Conservation (phyloP, 1,139 yeast species). For the Debaryomyces nepalensis region DNA sequence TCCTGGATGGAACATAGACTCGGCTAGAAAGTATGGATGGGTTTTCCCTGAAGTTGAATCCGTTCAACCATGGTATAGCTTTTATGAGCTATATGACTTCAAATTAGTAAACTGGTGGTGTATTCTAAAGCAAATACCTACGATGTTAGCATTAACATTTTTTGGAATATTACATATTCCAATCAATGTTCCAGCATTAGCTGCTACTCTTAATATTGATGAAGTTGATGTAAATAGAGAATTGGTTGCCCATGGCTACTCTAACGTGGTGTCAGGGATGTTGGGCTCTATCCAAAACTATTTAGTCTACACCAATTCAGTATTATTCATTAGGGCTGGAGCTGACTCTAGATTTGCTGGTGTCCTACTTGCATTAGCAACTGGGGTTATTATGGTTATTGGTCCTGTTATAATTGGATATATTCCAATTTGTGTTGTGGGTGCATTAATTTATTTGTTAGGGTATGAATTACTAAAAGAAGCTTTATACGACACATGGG, state of each 20-base stretch:
- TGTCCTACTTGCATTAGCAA: conserved; percentile 78
- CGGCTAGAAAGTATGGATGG: conserved; percentile 80
- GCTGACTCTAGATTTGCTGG: conserved; percentile 92
- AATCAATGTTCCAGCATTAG: conserved; percentile 94
- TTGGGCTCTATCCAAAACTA: conserved; percentile 92
- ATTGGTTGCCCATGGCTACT: conserved; percentile 90
- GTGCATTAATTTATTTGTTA: conserved; percentile 82
- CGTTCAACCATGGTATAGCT: conserved; percentile 85
- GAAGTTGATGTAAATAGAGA: conserved; percentile 91
- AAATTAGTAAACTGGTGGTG: conserved; percentile 73
- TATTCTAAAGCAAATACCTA: conserved; percentile 73
- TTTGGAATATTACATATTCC: conserved; percentile 97
- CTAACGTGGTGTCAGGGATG: conserved; percentile 85
- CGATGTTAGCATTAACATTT: conserved; percentile 93
- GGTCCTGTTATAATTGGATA: conserved; percentile 94
- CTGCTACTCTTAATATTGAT: conserved; percentile 86
- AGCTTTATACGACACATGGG: conserved; percentile 83
- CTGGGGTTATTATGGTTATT: conserved; percentile 76
- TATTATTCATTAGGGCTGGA: conserved; percentile 89
- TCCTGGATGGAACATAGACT: conserved; percentile 65
- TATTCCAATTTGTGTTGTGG: conserved; percentile 95
- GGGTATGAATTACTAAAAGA: conserved; percentile 91
- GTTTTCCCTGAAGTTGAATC: conserved; percentile 71
- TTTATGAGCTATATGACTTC: conserved; percentile 75
- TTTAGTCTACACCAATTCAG: conserved; percentile 91